A percentile compares a stretch with the other conserved stretches of the same genome.
Conservation (phyloP, 345 rosid species). For the Populus davidiana region DNA sequence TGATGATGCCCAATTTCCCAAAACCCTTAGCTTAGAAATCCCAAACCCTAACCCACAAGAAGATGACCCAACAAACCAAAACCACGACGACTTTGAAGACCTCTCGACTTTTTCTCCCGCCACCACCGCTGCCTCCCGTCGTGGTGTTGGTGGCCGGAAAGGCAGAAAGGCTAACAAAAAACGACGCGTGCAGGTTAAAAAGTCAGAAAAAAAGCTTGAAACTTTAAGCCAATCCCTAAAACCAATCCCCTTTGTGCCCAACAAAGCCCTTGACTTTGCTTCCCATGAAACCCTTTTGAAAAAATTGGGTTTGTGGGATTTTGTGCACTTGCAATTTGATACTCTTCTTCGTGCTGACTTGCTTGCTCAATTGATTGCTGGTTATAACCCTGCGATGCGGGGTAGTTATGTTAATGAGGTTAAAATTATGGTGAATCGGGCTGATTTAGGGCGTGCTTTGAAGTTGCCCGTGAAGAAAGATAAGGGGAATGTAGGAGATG, state of each 20-base stretch:
- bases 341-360: constrained; percentile 47
- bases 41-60: constrained; percentile 8
- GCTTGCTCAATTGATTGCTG: constrained; percentile 60
- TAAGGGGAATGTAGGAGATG: constrained; percentile 29
- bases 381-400: constrained; percentile 32
- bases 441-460: constrained; percentile 82
- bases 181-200: constrained; percentile 29
- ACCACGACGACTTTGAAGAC: constrained; percentile 16
- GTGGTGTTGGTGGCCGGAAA: constrained; percentile 10
- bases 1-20: constrained; percentile 5
- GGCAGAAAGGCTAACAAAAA: constrained; percentile 10
- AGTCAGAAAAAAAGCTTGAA: constrained; percentile 48
- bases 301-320: constrained; percentile 80
- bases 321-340: constrained; percentile 66
- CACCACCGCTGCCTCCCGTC: constrained; percentile 1
- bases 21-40: constrained; percentile 16
- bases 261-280: constrained; percentile 53
- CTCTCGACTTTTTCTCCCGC: constrained; percentile 7
- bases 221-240: constrained; percentile 40
- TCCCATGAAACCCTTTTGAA: constrained; percentile 54
- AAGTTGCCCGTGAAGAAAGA: constrained; percentile 54
- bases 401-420: constrained; percentile 60
- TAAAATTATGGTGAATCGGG: constrained; percentile 54
- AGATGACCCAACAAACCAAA: constrained; percentile 10
- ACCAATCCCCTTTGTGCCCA: constrained; percentile 61